Conservation (phyloP, 2,329 filamentous ascomycete species). For the Colletotrichum sp. region DNA sequence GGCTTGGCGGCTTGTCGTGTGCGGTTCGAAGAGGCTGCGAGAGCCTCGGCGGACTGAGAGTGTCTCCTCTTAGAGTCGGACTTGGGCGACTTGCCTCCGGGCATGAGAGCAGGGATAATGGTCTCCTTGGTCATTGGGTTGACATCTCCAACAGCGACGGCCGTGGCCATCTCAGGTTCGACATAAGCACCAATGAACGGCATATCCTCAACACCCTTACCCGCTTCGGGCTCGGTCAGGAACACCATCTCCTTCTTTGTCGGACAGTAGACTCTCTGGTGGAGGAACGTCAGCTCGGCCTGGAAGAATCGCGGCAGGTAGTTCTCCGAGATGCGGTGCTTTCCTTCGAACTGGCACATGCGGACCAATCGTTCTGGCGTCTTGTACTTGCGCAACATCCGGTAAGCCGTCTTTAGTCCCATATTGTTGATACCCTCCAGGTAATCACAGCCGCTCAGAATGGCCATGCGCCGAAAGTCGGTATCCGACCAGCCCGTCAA, state of each 20-base stretch:
- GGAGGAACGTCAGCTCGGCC: conserved; percentile 90
- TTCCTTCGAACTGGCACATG: conserved; percentile 88
- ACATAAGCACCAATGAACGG: conserved; percentile 81
- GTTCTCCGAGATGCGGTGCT: conserved; percentile 78
- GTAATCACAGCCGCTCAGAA: conserved; percentile 96
- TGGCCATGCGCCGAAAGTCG: conserved; percentile 94
- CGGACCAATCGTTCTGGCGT: conserved; percentile 82
- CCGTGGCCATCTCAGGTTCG: conserved; percentile 70
- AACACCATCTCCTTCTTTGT: conserved; percentile 73
- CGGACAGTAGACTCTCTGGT: conserved; percentile 95
- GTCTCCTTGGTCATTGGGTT: conserved; percentile 87
- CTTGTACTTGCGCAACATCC: conserved; percentile 89
- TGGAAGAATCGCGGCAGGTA: conserved; percentile 84
- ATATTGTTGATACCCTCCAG: conserved; percentile 84
- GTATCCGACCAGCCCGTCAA: conserved; percentile 90
- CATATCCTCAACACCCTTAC: conserved; percentile 72
- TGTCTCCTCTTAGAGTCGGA: conserved; percentile 47
- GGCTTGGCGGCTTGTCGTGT: conserved; percentile 46
- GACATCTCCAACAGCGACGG: conserved; percentile 81
- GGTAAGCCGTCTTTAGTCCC: conserved; percentile 92
- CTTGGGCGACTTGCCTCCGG: conserved; percentile 49
- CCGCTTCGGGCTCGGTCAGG: conserved; percentile 70
- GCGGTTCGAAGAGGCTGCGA: conserved; percentile 25
- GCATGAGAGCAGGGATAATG: conserved; percentile 48
- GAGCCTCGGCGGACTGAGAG: conserved; percentile 33